Conservation (phyloP, 176 grass and related monocot species). For the Phoenix roebelenii region DNA sequence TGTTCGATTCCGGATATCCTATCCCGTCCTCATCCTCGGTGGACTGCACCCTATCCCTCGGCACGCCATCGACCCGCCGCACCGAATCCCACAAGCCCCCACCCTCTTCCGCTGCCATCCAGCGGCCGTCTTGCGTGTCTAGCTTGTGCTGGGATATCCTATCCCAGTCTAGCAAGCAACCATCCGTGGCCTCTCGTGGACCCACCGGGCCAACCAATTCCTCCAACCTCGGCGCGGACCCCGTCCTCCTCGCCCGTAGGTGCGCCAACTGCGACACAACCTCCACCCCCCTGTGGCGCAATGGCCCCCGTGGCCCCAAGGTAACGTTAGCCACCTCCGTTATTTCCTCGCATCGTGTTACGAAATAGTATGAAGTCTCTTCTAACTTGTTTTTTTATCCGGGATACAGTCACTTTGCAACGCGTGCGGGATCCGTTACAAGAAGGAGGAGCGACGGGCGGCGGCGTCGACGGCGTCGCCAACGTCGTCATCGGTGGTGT, state of each 20-base stretch:
- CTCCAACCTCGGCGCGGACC: conserved; percentile 13
- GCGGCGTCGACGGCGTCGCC: conserved; percentile 19
- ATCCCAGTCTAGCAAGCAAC: conserved; percentile 5
- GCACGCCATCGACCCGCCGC: conserved; percentile 80
- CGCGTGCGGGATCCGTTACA: conserved; percentile 71
- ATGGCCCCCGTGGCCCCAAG: conserved; percentile 87
- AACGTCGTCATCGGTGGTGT: not conserved
- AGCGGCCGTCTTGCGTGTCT: not conserved
- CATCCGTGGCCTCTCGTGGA: not conserved
- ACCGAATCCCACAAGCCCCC: conserved; percentile 26
- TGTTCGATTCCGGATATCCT: conserved; percentile 17
- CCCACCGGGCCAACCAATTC: not conserved
- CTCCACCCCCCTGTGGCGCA: conserved; percentile 88
- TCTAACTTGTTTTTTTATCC: too few species aligned
- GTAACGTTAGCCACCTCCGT: conserved; percentile 16
- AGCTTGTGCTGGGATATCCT: conserved; percentile 41
- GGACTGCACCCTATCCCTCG: conserved; percentile 92
- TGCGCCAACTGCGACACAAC: conserved; percentile 94
- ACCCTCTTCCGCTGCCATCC: not conserved
- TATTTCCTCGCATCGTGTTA: too few species aligned
- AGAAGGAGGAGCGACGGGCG: conserved; percentile 62
- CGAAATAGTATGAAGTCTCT: too few species aligned
- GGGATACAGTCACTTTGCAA: conserved; percentile 54
- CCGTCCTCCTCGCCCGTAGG: conserved; percentile 34
- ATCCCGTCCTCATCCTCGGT: conserved; percentile 31